These are phyloP conservation scores for Penicillium waksmanii DNA, from an alignment of 495 filamentous ascomycete species.

Conservation along the genomic window DNA sequence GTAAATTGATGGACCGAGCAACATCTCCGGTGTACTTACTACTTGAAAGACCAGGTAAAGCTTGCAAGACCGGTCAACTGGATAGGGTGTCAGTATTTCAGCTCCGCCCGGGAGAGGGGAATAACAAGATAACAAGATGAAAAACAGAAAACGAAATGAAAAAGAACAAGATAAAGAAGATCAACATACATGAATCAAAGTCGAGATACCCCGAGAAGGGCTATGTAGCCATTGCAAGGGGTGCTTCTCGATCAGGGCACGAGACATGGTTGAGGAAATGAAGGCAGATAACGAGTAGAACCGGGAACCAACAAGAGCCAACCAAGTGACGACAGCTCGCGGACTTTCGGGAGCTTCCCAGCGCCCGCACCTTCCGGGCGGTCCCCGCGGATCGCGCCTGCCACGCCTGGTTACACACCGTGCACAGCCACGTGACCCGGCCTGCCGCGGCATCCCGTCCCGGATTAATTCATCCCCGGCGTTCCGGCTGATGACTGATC, in stretches of 20 bases:
- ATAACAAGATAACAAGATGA: background rate
- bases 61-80: conserved; percentile 64
- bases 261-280: conserved; percentile 16
- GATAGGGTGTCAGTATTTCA: conserved; percentile 15
- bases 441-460: conserved; percentile 22
- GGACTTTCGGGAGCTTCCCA: conserved; percentile 6
- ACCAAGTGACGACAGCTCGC: background rate
- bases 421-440: conserved; percentile 20
- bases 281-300: background rate
- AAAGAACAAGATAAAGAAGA: too few relatives aligned
- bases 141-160: background rate
- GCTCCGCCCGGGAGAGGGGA: background rate
- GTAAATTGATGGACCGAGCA: conserved; percentile 3
- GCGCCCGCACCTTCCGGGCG: background rate
- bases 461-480: conserved; percentile 14
- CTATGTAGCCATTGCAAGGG: conserved; percentile 73
- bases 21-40: conserved; percentile 37
- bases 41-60: conserved; percentile 72
- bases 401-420: background rate
- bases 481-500: conserved; percentile 25
- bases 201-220: conserved; percentile 70
- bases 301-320: background rate
- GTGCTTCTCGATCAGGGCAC: conserved; percentile 49
- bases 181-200: conserved; percentile 63
- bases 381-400: background rate